phyloP scores from a whole-genome alignment of 768 basidiomycete species.

The Tylopilus subfusipes region DNA sequence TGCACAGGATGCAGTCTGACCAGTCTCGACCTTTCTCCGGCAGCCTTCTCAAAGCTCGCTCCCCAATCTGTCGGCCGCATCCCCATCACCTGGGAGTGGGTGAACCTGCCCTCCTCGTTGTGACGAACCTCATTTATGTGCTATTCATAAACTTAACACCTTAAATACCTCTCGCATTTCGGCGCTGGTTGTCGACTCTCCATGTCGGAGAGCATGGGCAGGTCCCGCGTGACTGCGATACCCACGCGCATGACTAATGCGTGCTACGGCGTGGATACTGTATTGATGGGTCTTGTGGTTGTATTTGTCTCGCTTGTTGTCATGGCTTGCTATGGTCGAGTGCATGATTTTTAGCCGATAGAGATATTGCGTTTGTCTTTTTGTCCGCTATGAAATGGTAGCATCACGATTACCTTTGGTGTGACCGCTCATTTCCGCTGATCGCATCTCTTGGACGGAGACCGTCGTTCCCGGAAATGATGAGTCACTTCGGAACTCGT shows the following conservation, averaged over 20 bases:
- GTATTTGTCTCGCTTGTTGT: constrained; percentile 10
- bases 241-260: constrained; percentile 17
- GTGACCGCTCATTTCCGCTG: constrained; percentile 3
- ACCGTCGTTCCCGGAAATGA: constrained; percentile 8
- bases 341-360: constrained; percentile 20
- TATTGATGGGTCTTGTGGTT: constrained; percentile 27
- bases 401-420: not conserved
- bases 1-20: constrained; percentile 51
- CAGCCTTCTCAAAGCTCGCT: constrained; percentile 53
- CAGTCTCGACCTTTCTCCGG: constrained; percentile 62
- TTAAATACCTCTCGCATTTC: not conserved
- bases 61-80: constrained; percentile 47
- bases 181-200: constrained; percentile 24
- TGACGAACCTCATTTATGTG: constrained; percentile 16
- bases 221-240: constrained; percentile 2
- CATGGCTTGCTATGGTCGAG: constrained; percentile 36
- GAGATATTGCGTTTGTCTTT: constrained; percentile 8
- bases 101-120: constrained; percentile 27
- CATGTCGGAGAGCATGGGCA: constrained; percentile 28
- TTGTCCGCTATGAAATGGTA: constrained; percentile 10
- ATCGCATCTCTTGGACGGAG: not conserved
- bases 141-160: constrained; percentile 24
- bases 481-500: not conserved
- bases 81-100: constrained; percentile 46
- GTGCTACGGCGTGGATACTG: constrained; percentile 25